These are phyloP conservation scores for Fusarium paranaense DNA, from an alignment of 2,329 filamentous ascomycete species.

Conservation along the genomic window DNA sequence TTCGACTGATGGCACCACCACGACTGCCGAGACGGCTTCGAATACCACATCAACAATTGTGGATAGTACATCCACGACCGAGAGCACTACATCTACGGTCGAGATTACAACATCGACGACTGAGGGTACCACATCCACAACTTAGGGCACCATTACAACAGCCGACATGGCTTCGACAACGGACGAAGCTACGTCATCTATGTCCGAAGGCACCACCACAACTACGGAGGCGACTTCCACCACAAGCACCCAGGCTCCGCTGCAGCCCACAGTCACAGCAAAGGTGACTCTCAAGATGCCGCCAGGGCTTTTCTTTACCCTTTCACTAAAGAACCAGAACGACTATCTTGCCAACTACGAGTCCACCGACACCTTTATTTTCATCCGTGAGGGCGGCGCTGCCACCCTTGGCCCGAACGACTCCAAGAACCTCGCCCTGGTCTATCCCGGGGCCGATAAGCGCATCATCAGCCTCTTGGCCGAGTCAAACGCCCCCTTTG, in stretches of 20 bases:
- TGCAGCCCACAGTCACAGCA: background rate
- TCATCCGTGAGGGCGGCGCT: background rate
- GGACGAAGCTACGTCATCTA: background rate
- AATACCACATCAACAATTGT: background rate
- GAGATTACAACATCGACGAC: background rate
- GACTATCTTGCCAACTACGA: background rate
- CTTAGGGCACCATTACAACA: too few relatives aligned
- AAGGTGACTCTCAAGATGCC: background rate
- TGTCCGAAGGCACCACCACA: background rate
- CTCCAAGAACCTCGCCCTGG: background rate
- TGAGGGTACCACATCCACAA: background rate
- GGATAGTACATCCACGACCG: background rate
- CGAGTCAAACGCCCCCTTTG: background rate
- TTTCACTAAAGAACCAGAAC: background rate
- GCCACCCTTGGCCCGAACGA: background rate
- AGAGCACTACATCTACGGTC: background rate
- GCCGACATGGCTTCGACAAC: background rate
- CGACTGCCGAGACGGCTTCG: background rate
- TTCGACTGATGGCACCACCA: background rate
- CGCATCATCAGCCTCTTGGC: background rate
- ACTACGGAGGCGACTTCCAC: background rate
- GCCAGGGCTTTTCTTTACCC: background rate
- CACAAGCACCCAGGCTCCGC: background rate
- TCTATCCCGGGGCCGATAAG: background rate
- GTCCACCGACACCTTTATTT: too few relatives aligned